phyloP scores from a whole-genome alignment of 306 rosid species.

The Malus sylvestris region DNA sequence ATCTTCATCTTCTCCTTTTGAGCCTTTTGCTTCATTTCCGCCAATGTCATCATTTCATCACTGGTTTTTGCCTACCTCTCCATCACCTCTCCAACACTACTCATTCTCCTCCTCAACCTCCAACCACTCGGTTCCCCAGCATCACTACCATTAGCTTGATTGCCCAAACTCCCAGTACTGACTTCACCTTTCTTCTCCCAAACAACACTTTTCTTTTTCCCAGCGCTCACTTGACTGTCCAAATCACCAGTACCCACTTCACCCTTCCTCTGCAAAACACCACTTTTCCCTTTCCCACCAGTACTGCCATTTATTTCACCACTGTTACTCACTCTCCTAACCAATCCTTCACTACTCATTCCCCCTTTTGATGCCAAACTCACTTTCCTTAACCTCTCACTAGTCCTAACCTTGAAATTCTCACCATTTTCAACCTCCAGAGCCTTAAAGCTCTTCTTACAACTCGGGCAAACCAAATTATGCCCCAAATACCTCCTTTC shows the following conservation, averaged over 20 bases:
- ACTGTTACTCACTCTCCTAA: not conserved
- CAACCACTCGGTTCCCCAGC: conserved; percentile 26
- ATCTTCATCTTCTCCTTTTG: conserved; percentile 32
- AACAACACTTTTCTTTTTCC: not conserved
- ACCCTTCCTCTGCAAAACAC: not conserved
- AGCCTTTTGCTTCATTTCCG: conserved; percentile 45
- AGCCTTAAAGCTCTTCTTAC: conserved; percentile 65
- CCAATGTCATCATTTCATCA: conserved; percentile 81
- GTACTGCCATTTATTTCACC: conserved; percentile 9
- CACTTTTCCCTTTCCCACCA: conserved; percentile 21
- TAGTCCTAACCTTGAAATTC: conserved; percentile 17
- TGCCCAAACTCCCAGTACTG: conserved; percentile 11
- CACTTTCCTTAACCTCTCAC: conserved; percentile 22
- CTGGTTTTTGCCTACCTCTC: conserved; percentile 40
- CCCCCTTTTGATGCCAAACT: conserved; percentile 8
- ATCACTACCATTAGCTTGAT: conserved; percentile 1
- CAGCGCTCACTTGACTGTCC: not conserved
- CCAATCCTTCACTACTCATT: not conserved
- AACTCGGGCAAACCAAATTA: conserved; percentile 64
- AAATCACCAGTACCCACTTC: not conserved
- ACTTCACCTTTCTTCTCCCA: not conserved
- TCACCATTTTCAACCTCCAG: conserved; percentile 37
- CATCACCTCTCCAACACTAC: conserved; percentile 61
- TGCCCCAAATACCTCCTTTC: conserved; percentile 64
- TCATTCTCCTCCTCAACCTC: conserved; percentile 52